Evolutionary conservation across 2,329 filamentous ascomycete species (phyloP), one percentile per base, ranked within the genome.

Genomic region (Aspergillus hortae): DNA sequence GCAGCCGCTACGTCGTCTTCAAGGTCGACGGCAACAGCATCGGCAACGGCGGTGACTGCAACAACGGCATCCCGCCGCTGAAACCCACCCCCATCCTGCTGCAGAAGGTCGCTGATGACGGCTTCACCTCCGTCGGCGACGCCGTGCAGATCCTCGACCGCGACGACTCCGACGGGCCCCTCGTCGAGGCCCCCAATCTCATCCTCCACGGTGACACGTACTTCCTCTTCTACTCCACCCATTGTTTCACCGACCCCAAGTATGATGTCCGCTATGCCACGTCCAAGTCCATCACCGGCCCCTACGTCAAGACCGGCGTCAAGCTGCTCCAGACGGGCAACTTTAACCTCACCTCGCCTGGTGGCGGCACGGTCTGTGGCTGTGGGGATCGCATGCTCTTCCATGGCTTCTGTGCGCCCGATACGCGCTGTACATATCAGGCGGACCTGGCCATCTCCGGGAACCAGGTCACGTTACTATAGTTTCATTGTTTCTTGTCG

Each of bases 21-120:
- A 88, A 88, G 66, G 73, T 87, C 23, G 85, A 88, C 65, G 84
- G 84, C 35, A 87, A 87, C 67, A 74, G 73, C 52, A 67, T 79
- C 33, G 74, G 75, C 15, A 61, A 74, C 53, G 75, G 76, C 35
- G 77, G 77, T 1, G 65, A 70, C 51, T 80, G 77, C 61, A 70
- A 69, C 47, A 74, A 77, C 54, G 79, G 76, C 54, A 51, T 68
- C n/a, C 57, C 61, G 1, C 71, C 71, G 0, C 55, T 68, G 2
- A 61, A 67, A 6, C 49, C 63, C 3, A 75, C 73, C 0, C 73
- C 73, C 0, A 66, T 75, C 25, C 59, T 74, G 74, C 59, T 75
- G 5, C 73, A 75, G 50, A 65, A 67, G 46, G 67, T 75, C 6
- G 52, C 46, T 27, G 57, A 56, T 0, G 72, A 85, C 57, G 84